Base-by-base conservation (phyloP, 306 rosid species). In the Dalbergia cochinchinensis region DNA sequence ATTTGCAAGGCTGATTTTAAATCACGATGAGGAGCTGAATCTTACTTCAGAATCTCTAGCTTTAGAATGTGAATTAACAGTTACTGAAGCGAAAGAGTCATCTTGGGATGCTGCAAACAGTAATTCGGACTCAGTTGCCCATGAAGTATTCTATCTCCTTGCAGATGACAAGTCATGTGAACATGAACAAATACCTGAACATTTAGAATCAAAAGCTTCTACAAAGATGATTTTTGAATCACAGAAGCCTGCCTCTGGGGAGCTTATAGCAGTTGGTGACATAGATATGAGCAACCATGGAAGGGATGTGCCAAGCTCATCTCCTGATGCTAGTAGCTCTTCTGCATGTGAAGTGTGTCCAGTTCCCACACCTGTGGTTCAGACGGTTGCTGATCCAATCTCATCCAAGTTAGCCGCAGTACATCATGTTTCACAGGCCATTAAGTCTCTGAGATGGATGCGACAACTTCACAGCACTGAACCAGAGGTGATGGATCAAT, bases 361-460 rank as follows among this genome's bases (percentile, higher is more conserved):
- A 59, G 78, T 89, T 73, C 69, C 92, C 41, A 14, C 86, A 65
- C 92, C 89, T 68, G 85, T 91, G 83, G 92, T 90, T 82, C 97
- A 90, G 79, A 87, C 91, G n/a, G 90, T 91, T 72, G 87, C 97
- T 67, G 99, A 91, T 88, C 99, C 97, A 79, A 89, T 94, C 79
- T 94, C 97, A 65, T 88, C 97, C 9, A 94, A 91, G 86, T 85
- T 94, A 57, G 97, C 97, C 59, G 99, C 99, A 16, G 91, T 94
- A 69, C 99, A 94, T 87, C 99, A 94, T 84, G 95, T 94, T 84
- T 94, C 97, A 73, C 99, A 91, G 86, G 99, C 99, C 68, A 94
- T 94, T 66, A 94, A 94, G 86, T 94, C 99, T 83, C 89, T 94
- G 65, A 86, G 97, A 84, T 90, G 94, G 97, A 90, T 90, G 95